Evolutionary conservation across 805 yeast genomes (phyloP).

Genomic region (Kazachstania africana): DNA sequence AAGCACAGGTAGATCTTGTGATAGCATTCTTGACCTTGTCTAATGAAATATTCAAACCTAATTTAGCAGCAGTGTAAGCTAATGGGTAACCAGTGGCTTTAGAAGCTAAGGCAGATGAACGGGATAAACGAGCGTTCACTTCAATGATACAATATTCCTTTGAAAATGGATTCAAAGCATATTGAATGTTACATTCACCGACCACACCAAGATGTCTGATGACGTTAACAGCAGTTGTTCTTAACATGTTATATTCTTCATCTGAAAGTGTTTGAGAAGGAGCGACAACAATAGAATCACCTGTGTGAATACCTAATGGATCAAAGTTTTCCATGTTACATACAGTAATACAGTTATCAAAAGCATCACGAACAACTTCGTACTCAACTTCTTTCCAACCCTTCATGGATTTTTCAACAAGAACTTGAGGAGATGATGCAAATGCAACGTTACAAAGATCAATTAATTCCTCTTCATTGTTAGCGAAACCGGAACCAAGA

Average conservation of each 20-base stretch:
- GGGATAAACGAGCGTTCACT: conserved; percentile 93
- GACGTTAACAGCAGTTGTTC: conserved; percentile 95
- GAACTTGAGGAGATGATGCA: conserved; percentile 91
- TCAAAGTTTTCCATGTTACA: conserved; percentile 99
- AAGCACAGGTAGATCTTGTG: conserved; percentile 86
- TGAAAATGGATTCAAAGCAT: conserved; percentile 86
- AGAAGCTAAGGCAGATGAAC: conserved; percentile 98
- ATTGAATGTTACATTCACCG: conserved; percentile 98
- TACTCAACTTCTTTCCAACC: conserved; percentile 99
- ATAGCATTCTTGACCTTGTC: conserved; percentile 88
- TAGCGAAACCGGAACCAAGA: conserved; percentile 95
- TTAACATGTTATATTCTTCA: conserved; percentile 93
- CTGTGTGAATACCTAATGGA: conserved; percentile 97
- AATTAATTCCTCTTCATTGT: conserved; percentile 69
- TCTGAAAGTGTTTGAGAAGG: conserved; percentile 96
- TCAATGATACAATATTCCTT: conserved; percentile 95
- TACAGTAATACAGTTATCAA: conserved; percentile 95
- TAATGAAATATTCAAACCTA: conserved; percentile 85
- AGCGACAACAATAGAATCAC: conserved; percentile 97
- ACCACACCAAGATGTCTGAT: conserved; percentile 97
- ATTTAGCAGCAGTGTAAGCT: conserved; percentile 95
- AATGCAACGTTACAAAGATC: conserved; percentile 84
- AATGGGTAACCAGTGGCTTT: conserved; percentile 98
- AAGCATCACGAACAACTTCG: conserved; percentile 96
- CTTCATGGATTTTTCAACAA: conserved; percentile 93